Percentiles rank a stretch among this genome's conserved stretches.
Evolutionary conservation across 345 rosid species (phyloP).

Genomic region (Gossypium mustelinum): DNA sequence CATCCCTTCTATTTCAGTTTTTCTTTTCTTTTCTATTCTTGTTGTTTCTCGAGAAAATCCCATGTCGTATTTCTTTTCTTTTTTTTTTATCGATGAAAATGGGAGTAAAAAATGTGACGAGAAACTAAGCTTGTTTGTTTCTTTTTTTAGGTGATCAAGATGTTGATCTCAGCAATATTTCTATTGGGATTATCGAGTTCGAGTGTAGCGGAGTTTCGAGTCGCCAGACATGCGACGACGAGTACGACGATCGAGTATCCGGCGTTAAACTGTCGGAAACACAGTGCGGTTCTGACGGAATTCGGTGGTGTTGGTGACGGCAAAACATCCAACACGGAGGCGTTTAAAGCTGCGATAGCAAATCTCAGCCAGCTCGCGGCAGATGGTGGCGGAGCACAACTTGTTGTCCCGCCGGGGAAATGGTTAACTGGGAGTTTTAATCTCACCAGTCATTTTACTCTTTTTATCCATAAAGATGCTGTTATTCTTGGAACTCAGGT

Average conservation of each 20-base stretch:
- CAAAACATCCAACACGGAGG: neutral
- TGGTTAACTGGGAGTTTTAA: neutral
- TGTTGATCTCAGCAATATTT: neutral
- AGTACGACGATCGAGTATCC: neutral
- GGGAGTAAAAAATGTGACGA: neutral
- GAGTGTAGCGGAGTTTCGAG: too few species aligned
- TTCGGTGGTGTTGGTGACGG: neutral
- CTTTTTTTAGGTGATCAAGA: neutral
- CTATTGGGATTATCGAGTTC: neutral
- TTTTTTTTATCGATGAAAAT: neutral
- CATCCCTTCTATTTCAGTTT: too few species aligned
- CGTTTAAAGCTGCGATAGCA: neutral
- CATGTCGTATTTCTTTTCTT: neutral
- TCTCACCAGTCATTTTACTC: neutral
- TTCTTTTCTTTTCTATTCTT: too few species aligned
- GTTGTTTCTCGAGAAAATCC: neutral
- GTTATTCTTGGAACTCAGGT: neutral
- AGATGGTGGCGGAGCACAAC: neutral
- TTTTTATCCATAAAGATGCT: neutral
- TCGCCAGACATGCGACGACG: too few species aligned
- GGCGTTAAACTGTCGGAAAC: neutral
- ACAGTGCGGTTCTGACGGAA: neutral
- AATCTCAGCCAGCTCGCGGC: neutral
- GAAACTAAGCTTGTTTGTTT: neutral
- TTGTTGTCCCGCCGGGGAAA: neutral